phyloP scores from a whole-genome alignment of 345 rosid species.

The Excoecaria agallocha region DNA sequence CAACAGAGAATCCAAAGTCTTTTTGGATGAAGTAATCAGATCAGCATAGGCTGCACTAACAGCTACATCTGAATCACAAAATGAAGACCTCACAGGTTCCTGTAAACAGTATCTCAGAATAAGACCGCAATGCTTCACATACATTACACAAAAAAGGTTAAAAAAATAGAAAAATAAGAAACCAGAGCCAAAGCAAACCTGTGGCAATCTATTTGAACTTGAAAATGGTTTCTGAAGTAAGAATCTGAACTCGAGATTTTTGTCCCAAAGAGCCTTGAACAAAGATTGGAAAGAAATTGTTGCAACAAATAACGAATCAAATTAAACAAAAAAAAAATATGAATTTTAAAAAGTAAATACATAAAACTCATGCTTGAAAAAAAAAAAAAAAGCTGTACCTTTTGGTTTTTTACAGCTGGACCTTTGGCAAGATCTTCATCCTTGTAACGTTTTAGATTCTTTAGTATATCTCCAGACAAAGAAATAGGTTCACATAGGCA shows the following conservation, averaged over 20 bases:
- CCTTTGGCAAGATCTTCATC: constrained; percentile 86
- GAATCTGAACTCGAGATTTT: constrained; percentile 72
- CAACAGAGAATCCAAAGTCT: constrained; percentile 68
- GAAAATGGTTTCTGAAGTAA: constrained; percentile 83
- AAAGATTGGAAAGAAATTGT: constrained; percentile 6
- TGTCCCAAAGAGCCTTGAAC: constrained; percentile 78
- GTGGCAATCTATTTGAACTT: constrained; percentile 74
- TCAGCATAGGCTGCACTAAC: constrained; percentile 61
- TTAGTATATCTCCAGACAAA: constrained; percentile 51
- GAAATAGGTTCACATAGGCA: background rate
- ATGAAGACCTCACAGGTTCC: constrained; percentile 64
- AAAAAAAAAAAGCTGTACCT: constrained; percentile 36
- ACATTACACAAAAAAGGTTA: background rate
- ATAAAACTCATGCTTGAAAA: background rate
- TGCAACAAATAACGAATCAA: background rate
- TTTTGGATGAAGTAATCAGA: constrained; percentile 56
- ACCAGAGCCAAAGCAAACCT: constrained; percentile 38
- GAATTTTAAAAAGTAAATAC: background rate
- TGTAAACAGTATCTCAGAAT: constrained; percentile 29
- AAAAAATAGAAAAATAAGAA: background rate
- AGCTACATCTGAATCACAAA: constrained; percentile 51
- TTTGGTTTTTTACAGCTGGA: constrained; percentile 87
- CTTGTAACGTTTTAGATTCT: constrained; percentile 69
- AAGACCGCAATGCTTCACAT: constrained; percentile 7
- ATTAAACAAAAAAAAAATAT: background rate